A percentile compares a stretch with the other conserved stretches of the same genome.
These are phyloP conservation scores for Eimeria praecox DNA, from an alignment of 169 alveolate species.

Conservation along the genomic window DNA sequence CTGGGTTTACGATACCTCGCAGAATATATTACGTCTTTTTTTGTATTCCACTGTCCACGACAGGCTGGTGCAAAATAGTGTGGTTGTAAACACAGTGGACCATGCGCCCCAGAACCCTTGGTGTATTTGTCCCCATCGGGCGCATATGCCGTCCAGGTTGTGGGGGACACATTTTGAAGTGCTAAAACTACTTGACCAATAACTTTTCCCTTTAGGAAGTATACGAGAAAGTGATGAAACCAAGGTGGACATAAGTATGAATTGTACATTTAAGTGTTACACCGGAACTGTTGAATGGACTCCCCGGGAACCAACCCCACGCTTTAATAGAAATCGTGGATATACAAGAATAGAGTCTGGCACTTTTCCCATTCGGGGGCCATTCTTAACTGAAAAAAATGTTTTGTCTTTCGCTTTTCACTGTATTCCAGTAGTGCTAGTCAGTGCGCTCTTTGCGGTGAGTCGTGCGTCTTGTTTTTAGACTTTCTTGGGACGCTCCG, in stretches of 20 bases:
- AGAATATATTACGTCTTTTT: constrained; percentile 1
- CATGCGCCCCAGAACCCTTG: constrained; percentile 3
- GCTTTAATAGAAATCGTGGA: background rate
- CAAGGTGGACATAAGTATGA: background rate
- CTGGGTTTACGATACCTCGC: background rate
- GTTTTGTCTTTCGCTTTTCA: background rate
- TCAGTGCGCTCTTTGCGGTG: background rate
- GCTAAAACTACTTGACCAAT: background rate
- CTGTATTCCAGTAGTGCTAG: background rate
- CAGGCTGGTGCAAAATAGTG: background rate
- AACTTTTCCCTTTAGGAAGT: background rate
- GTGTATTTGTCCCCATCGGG: background rate
- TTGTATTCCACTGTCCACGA: background rate
- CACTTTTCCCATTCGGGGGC: background rate
- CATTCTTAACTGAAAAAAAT: background rate
- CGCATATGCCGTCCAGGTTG: background rate
- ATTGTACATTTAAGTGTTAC: background rate
- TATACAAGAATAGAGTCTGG: background rate
- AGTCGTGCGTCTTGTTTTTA: background rate
- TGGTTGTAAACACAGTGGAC: background rate
- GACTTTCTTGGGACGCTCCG: background rate
- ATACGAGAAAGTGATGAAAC: background rate
- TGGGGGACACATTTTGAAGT: background rate
- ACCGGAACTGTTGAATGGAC: background rate
- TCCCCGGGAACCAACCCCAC: background rate